Evolutionary conservation across 2,329 filamentous ascomycete genomes (phyloP).

Genomic region (Pseudogymnoascus sp.): DNA sequence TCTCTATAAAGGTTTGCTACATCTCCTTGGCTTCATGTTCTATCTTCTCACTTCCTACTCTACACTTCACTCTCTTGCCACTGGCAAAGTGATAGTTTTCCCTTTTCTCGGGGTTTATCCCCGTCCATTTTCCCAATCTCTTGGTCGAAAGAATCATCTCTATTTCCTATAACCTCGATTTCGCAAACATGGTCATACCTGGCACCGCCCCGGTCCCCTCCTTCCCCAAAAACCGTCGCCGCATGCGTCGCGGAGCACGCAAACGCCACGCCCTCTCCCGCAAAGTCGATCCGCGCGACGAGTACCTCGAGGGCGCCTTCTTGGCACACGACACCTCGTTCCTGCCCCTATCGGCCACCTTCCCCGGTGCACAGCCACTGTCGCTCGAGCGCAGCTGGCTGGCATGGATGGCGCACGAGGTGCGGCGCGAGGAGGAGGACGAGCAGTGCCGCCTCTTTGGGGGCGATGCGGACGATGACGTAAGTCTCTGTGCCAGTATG

Average conservation of each 20-base stretch:
- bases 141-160: not conserved
- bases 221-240: not conserved
- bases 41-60: not conserved
- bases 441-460: conserved; percentile 24
- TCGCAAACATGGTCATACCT: conserved; percentile 2
- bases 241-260: not conserved
- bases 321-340: not conserved
- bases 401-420: not conserved
- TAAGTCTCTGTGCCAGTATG: conserved; percentile 26
- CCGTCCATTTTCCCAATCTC: not conserved
- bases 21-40: not conserved
- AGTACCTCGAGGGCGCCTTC: not conserved
- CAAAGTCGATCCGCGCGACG: not conserved
- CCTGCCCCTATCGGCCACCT: not conserved
- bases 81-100: conserved; percentile 1
- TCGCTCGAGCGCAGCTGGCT: conserved; percentile 2
- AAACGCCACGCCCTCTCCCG: conserved; percentile 6
- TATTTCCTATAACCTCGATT: not conserved
- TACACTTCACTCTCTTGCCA: not conserved
- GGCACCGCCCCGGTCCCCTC: not conserved
- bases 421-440: conserved; percentile 13
- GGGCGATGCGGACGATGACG: conserved; percentile 22
- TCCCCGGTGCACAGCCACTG: not conserved
- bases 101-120: not conserved
- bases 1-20: conserved; percentile 4